Conservation (phyloP, 345 rosid genomes). For the Gossypium bickii region DNA sequence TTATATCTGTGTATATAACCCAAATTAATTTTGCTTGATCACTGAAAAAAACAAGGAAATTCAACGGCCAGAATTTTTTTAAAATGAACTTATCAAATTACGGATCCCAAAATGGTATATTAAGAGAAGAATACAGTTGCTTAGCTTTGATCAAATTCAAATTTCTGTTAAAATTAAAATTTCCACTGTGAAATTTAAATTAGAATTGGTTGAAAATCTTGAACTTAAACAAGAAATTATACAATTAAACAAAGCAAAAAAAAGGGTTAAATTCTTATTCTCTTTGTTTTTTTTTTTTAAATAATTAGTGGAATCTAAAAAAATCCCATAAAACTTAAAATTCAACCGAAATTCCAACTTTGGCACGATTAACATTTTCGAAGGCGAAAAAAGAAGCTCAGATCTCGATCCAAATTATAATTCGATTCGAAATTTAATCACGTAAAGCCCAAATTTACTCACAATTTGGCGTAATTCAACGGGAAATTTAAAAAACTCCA, state of each 20-base stretch:
- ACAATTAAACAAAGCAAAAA: background rate
- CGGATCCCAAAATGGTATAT: constrained; percentile 18
- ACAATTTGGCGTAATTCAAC: constrained; percentile 13
- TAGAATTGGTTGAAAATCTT: background rate
- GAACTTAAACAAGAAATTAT: constrained; percentile 15
- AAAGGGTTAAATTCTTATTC: background rate
- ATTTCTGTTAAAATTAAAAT: background rate
- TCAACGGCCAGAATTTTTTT: background rate
- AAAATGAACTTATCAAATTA: constrained; percentile 10
- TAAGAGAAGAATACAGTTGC: background rate
- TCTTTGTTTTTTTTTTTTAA: background rate
- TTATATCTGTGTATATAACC: too few relatives aligned
- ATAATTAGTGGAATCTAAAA: background rate
- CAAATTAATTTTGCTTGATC: background rate
- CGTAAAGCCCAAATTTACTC: constrained; percentile 10
- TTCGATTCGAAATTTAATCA: background rate
- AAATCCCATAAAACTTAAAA: background rate
- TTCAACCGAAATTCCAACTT: constrained; percentile 10
- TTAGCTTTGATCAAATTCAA: constrained; percentile 7
- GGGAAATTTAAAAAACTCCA: background rate
- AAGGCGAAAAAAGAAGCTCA: constrained; percentile 19
- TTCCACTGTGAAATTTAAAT: constrained; percentile 2
- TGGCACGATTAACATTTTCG: background rate
- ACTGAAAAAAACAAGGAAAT: background rate
- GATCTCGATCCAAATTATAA: constrained; percentile 31